phyloP scores from a whole-genome alignment of 176 grass and related monocot species.

The Zea luxurians region DNA sequence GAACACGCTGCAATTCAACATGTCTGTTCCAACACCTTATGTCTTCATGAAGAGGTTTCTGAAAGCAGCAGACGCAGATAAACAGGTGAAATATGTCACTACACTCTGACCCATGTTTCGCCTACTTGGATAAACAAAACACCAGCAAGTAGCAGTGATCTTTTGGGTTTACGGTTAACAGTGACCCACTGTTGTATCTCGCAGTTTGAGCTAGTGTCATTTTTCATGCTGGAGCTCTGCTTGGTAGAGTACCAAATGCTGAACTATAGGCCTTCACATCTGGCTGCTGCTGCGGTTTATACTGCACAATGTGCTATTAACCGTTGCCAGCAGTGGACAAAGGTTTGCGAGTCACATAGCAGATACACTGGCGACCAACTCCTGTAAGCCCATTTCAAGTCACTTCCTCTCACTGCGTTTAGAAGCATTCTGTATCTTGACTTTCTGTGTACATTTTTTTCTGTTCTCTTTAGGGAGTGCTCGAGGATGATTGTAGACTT shows the following conservation, averaged over 20 bases:
- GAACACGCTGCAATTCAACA: slow-evolving; percentile 72
- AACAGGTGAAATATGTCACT: slow-evolving; percentile 48
- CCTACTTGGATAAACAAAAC: slow-evolving; percentile 3
- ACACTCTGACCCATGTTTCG: slow-evolving; percentile 6
- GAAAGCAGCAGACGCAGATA: slow-evolving; percentile 77
- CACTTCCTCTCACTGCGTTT: slow-evolving; percentile 6
- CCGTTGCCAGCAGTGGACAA: slow-evolving; percentile 63
- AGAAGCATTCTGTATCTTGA: slow-evolving; percentile 2
- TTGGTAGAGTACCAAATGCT: slow-evolving; percentile 86
- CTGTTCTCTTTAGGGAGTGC: slow-evolving; percentile 56
- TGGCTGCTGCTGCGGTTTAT: slow-evolving; percentile 79
- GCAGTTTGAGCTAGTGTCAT: slow-evolving; percentile 76
- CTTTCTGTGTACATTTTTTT: not conserved
- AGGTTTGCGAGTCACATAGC: slow-evolving; percentile 61
- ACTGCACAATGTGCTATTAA: slow-evolving; percentile 80
- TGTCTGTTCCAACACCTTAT: slow-evolving; percentile 88
- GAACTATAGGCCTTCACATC: slow-evolving; percentile 65
- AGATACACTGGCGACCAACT: slow-evolving; percentile 79
- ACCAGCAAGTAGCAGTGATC: not conserved
- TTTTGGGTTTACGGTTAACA: slow-evolving; percentile 19
- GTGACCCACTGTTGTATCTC: slow-evolving; percentile 17
- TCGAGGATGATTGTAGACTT: slow-evolving; percentile 79
- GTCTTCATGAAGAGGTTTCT: slow-evolving; percentile 93
- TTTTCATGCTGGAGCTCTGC: slow-evolving; percentile 82
- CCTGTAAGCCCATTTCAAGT: slow-evolving; percentile 55